Conservation (phyloP, 2,329 filamentous ascomycete species). For the Diplodia corticola region DNA sequence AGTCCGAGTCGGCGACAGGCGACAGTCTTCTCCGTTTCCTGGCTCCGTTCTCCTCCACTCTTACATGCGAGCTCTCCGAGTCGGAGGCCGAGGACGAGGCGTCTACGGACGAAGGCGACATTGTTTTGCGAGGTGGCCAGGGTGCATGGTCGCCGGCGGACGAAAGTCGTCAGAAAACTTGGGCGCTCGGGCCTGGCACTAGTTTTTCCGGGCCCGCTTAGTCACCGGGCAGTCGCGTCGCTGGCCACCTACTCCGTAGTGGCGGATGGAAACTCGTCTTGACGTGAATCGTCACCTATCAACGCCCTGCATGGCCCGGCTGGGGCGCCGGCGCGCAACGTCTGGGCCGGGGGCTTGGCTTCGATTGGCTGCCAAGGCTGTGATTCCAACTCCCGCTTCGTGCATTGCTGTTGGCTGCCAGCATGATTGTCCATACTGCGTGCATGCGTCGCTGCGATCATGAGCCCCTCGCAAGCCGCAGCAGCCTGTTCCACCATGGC, state of each 20-base stretch:
- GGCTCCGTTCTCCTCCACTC: slow-evolving; percentile 31
- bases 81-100: slow-evolving; percentile 19
- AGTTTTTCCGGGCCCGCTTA: slow-evolving; percentile 11
- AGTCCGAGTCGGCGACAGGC: slow-evolving; percentile 23
- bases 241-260: too few species aligned
- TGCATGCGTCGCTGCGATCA: slow-evolving; percentile 8
- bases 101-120: slow-evolving; percentile 14
- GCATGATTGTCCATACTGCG: not conserved
- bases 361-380: slow-evolving; percentile 1
- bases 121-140: not conserved
- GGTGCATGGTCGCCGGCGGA: not conserved
- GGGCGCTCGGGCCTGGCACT: not conserved
- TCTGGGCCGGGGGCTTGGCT: too few species aligned
- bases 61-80: slow-evolving; percentile 17
- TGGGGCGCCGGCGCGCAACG: not conserved
- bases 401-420: slow-evolving; percentile 11
- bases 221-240: not conserved
- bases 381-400: not conserved
- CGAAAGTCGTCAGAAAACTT: slow-evolving; percentile 17
- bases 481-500: not conserved
- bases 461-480: not conserved
- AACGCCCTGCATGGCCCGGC: not conserved
- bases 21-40: slow-evolving; percentile 42
- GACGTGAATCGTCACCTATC: too few species aligned
- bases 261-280: too few species aligned